Conservation (phyloP, 192 early-diverging fungal species). For the Cetraspora pellucida region DNA sequence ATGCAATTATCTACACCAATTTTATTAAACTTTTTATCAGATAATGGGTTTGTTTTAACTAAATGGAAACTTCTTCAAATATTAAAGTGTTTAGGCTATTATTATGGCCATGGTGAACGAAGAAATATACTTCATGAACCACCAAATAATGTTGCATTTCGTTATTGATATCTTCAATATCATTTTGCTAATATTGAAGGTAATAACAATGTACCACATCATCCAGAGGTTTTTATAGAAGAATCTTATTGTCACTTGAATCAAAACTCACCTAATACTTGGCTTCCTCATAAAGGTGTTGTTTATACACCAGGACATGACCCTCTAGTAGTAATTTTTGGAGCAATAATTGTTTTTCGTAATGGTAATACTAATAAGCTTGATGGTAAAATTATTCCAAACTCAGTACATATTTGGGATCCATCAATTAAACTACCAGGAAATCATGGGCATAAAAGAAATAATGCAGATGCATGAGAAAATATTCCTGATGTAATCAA, state of each 20-base stretch:
- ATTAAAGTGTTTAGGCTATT: slow-evolving; percentile 1
- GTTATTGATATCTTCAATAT: not conserved
- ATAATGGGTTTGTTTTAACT: not conserved
- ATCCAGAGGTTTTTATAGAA: not conserved
- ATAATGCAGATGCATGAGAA: too few species aligned
- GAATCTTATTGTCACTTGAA: not conserved
- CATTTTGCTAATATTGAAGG: not conserved
- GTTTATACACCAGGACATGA: not conserved
- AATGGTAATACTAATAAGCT: not conserved
- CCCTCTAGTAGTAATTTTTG: not conserved
- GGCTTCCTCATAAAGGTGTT: slow-evolving; percentile 16
- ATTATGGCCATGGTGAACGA: slow-evolving; percentile 1
- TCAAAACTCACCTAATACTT: slow-evolving; percentile 10
- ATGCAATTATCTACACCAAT: too few species aligned
- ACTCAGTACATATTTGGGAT: too few species aligned
- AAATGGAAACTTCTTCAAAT: slow-evolving; percentile 8
- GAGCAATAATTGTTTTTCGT: not conserved
- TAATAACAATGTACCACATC: not conserved
- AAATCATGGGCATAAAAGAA: too few species aligned
- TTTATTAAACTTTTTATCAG: too few species aligned
- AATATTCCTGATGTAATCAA: too few species aligned
- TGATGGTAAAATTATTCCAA: not conserved
- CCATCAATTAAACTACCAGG: too few species aligned
- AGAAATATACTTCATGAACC: slow-evolving; percentile 15
- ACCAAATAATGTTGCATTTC: slow-evolving; percentile 22